Conservation (phyloP, 2,329 filamentous ascomycete genomes). For the Alternaria ventricosa region DNA sequence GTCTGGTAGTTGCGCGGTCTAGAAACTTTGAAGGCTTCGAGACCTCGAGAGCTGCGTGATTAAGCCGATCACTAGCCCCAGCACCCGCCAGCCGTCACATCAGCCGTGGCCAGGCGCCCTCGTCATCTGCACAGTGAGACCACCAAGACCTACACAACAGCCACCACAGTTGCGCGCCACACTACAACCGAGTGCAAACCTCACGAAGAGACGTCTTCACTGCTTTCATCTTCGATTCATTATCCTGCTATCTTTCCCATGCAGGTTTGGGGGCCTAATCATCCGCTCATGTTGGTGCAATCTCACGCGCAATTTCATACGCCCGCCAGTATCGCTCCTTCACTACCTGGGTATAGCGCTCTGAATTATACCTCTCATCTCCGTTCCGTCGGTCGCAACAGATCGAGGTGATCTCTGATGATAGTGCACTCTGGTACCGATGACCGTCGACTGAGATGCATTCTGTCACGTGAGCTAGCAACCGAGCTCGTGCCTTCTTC, state of each 20-base stretch:
- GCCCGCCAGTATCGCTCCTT: conserved; percentile 2
- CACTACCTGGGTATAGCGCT: background rate
- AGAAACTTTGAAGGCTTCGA: background rate
- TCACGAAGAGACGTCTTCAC: background rate
- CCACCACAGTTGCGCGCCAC: background rate
- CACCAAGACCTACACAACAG: background rate
- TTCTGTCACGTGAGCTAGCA: background rate
- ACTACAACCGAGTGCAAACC: background rate
- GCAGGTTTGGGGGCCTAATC: background rate
- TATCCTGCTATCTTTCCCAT: background rate
- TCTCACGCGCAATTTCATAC: conserved; percentile 8
- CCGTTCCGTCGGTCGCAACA: background rate
- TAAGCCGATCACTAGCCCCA: background rate
- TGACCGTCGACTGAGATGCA: background rate
- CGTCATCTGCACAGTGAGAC: background rate
- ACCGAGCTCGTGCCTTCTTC: background rate
- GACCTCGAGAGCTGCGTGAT: background rate
- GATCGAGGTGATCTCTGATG: background rate
- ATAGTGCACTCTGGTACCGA: background rate
- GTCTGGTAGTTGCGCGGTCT: background rate
- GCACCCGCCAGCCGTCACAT: background rate
- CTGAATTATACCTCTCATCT: background rate
- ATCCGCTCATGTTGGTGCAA: background rate
- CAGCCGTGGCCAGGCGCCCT: conserved; percentile 2
- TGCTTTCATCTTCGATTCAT: too few species aligned